Conservation (phyloP, 2,329 filamentous ascomycete genomes). For the Penicillium sp. region DNA sequence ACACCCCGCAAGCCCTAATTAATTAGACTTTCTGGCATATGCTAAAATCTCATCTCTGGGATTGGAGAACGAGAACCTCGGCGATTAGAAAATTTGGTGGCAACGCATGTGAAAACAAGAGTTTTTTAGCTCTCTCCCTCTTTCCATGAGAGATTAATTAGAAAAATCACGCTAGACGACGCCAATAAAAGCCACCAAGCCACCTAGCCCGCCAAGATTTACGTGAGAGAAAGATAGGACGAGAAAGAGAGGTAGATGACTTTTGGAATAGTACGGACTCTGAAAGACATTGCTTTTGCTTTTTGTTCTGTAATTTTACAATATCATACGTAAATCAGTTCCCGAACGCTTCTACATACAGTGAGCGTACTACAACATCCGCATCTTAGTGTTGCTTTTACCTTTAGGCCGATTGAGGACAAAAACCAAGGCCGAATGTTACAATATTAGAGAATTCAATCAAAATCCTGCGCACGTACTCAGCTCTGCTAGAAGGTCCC, state of each 20-base stretch:
- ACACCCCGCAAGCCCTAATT: neutral
- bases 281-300: neutral
- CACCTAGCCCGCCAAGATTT: neutral
- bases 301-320: neutral
- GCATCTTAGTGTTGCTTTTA: neutral
- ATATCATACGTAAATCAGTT: neutral
- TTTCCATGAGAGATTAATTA: neutral
- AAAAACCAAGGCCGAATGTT: neutral
- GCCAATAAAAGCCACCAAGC: neutral
- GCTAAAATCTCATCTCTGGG: neutral
- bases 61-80: neutral
- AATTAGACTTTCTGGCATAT: conserved; percentile 2
- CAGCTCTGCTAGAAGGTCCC: conserved; percentile 49
- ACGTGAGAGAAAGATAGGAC: neutral
- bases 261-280: neutral
- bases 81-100: neutral
- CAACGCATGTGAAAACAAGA: neutral
- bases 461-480: conserved; percentile 17
- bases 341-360: neutral
- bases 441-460: neutral
- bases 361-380: no score
- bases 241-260: neutral
- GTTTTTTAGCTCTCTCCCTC: neutral
- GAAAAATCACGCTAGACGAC: neutral
- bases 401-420: neutral